Base-by-base conservation (phyloP, 306 rosid species). In the Trifolium dubium region DNA sequence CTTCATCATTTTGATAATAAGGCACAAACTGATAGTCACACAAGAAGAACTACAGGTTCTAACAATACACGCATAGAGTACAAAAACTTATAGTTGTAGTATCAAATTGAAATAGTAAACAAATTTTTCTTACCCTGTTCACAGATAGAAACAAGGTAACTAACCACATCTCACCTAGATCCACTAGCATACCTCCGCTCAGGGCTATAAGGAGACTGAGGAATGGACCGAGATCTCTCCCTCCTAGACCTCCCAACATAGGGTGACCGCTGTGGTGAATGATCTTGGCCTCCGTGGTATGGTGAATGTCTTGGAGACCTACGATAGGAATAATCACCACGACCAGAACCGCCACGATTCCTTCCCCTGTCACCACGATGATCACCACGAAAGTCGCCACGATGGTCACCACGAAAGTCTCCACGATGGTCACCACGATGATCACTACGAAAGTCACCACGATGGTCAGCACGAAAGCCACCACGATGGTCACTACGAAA, bases 251-350 rank as follows among this genome's bases (percentile, higher is more conserved):
- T 90, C 56, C 96, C 96, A 34, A 80, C 90, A 66, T 87, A 81
- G 11, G 93, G 93, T 4, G 97, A 88, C 69, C 81, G 79, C 64
- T 92, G 81, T 2, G 93, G 92, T 18, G 98, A 84, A 84, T 86
- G 87, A 64, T 92, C 96, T 17, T 87, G 88, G 17, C 91, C 85
- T 8, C 92, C 99, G 15, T 89, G 89, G 71, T 86, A 88, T 10
- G 99, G 97, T 5, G 97, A 89, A 67, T 86, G 93, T 82, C 96
- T 86, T 28, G 99, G 99, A 70, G 99, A 94, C 78, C 95, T 84
- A 37, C 92, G 92, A 74, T 86, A 78, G 2, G 84, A 39, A 17
- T 41, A 65, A 23, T 64, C 69, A 1, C 4, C 51, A 11, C 53
- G 69, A 19, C 53, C 69, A 39, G 34, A 64, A 64, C 69, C 53